Evolutionary conservation across 192 early-diverging fungal genomes (phyloP), one percentile per base, ranked within the genome.

Genomic region (Podila minutissima): DNA sequence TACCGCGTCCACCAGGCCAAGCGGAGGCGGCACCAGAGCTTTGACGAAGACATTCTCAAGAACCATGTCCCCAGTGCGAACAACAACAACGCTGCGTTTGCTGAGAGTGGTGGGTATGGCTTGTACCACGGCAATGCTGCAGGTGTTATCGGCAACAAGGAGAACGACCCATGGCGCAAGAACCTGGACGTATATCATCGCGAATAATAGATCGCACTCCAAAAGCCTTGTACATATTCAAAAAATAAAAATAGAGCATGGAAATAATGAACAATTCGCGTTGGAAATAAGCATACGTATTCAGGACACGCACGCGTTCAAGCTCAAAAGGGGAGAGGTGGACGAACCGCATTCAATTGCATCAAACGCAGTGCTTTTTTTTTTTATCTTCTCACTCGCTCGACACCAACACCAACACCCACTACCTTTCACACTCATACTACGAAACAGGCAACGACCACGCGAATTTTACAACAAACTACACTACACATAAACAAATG

Each of bases 401-500:
- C 13, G 15, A 46, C 35, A 46, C 12, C 41, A 46, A 3, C 41
- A 46, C 38, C 38, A 12, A 41, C 41, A 11, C 41, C 4, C 41
- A 46, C 41, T 11, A 46, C 41, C 9, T 37, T 46, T 15, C 41
- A 46, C 41, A 3, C 15, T 8, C 41, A 46, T 8, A 46, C 41
- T 17, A 46, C 2, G 20, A 64, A 38, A 24, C 62, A 64, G 8
- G 22, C 8, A 32, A 33, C 20, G 11, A 3, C 31, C 24, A 46
- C 41, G 41, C 41, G 41, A 46, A 46, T 17, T 17, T 46, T 6
- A 41, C 61, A 62, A 5, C 26, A 37, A 48, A 53, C 51, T 3
- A 53, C 20, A 55, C 5, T 11, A 55, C 33, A 62, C 10, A 62
- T 15, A 17, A 33, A 17, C 9, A 62, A 70, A 95, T 95, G 94